Evolutionary conservation across 1,284 basidiomycete species (phyloP).

Genomic region (Pseudozyma flocculosa): DNA sequence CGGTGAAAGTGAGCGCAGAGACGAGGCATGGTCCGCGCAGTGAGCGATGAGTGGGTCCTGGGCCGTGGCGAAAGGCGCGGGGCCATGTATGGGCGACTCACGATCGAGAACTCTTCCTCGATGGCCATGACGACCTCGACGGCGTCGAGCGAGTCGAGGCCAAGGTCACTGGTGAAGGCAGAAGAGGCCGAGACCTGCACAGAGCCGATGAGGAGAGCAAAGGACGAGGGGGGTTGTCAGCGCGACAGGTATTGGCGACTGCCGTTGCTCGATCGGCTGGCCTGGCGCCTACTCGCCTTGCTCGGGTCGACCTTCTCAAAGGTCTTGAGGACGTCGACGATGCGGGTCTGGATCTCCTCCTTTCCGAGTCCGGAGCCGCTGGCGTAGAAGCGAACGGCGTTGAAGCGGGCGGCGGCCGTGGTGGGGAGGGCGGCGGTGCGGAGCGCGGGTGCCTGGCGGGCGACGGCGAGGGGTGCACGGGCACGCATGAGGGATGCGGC

Average conservation of each 20-base stretch:
- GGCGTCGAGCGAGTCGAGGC: constrained; percentile 93
- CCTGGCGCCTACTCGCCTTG: constrained; percentile 68
- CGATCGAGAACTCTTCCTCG: constrained; percentile 76
- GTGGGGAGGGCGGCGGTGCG: constrained; percentile 26
- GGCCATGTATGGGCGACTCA: constrained; percentile 8
- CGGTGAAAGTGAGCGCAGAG: neutral
- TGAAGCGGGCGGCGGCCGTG: constrained; percentile 26
- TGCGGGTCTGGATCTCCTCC: constrained; percentile 75
- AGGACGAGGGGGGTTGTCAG: neutral
- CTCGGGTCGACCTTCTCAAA: constrained; percentile 89
- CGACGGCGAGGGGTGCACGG: constrained; percentile 23
- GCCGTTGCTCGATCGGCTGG: too few relatives aligned
- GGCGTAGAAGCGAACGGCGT: constrained; percentile 66
- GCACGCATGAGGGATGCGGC: constrained; percentile 36
- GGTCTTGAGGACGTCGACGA: constrained; percentile 84
- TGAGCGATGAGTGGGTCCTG: too few relatives aligned
- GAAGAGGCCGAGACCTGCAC: constrained; percentile 73
- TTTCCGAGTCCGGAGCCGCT: constrained; percentile 72
- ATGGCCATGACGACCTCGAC: constrained; percentile 99
- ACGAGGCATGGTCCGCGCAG: neutral
- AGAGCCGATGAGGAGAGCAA: neutral
- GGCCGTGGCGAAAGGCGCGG: too few relatives aligned
- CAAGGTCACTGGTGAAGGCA: constrained; percentile 83
- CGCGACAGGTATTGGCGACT: too few relatives aligned
- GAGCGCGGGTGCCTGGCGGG: constrained; percentile 17